Conservation (phyloP, 805 yeast species). For the Ogataea nonfermentans region DNA sequence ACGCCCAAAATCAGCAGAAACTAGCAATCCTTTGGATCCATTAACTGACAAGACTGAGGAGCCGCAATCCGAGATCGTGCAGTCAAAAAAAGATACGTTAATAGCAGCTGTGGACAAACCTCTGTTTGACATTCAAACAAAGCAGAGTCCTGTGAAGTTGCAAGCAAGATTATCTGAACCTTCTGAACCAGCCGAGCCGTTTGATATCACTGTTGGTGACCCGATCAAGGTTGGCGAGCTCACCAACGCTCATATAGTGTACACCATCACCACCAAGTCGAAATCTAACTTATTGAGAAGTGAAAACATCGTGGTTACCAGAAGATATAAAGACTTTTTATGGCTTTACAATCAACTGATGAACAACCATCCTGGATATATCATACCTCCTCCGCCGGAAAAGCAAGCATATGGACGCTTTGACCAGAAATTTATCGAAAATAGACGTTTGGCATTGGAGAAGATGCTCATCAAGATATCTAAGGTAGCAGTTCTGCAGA, state of each 20-base stretch:
- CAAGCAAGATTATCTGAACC: constrained; percentile 2
- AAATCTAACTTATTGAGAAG: constrained; percentile 37
- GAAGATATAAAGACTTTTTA: constrained; percentile 89
- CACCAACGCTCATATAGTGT: constrained; percentile 84
- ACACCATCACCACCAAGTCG: constrained; percentile 67
- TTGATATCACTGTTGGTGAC: constrained; percentile 78
- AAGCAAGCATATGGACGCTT: constrained; percentile 92
- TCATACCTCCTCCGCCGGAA: constrained; percentile 95
- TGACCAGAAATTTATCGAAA: constrained; percentile 85
- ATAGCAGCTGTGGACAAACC: constrained; percentile 53
- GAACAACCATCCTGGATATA: constrained; percentile 81
- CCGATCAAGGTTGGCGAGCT: constrained; percentile 91
- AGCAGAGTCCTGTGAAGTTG: constrained; percentile 1
- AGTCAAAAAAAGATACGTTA: constrained; percentile 32
- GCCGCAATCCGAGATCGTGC: constrained; percentile 1
- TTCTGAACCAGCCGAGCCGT: constrained; percentile 30
- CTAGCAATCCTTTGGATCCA: constrained; percentile 15
- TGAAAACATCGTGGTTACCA: constrained; percentile 56
- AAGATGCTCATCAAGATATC: constrained; percentile 79
- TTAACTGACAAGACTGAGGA: constrained; percentile 12
- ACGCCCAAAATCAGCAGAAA: constrained; percentile 1
- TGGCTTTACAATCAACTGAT: constrained; percentile 92
- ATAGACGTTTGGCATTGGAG: constrained; percentile 79
- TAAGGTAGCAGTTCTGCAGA: constrained; percentile 50
- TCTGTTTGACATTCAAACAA: constrained; percentile 42